phyloP scores from a whole-genome alignment of 2,329 filamentous ascomycete species.

The Clonostachys rhizophaga region DNA sequence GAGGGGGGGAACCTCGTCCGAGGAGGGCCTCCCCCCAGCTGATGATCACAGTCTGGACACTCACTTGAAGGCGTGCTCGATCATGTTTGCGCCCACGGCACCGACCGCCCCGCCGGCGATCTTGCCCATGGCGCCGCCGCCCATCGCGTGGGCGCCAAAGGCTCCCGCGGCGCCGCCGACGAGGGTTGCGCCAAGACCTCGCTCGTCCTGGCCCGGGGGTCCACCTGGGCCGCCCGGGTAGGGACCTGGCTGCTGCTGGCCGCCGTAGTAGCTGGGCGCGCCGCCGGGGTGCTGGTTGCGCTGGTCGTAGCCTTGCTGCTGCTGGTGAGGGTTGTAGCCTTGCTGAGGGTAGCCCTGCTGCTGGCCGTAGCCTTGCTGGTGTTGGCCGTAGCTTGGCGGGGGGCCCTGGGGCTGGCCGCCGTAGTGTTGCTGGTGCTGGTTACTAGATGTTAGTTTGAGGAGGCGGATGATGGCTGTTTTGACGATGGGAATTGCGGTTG shows the following conservation, averaged over 20 bases:
- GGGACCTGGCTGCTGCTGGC: slow-evolving; percentile 4
- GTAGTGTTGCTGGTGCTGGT: slow-evolving; percentile 5
- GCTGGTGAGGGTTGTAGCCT: slow-evolving; percentile 9
- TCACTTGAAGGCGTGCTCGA: slow-evolving; percentile 36
- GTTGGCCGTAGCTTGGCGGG: slow-evolving; percentile 21
- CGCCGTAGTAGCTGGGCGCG: slow-evolving; percentile 9
- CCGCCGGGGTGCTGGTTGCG: slow-evolving; percentile 15
- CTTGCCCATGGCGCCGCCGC: slow-evolving; percentile 45
- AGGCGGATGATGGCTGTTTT: slow-evolving; percentile 2
- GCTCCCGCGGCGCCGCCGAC: slow-evolving; percentile 49
- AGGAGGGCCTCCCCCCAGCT: too few species aligned
- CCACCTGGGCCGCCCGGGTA: slow-evolving; percentile 14
- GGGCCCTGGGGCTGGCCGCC: slow-evolving; percentile 6
- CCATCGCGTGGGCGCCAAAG: slow-evolving; percentile 47
- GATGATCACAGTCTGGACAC: background rate
- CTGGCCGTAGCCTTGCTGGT: slow-evolving; percentile 10
- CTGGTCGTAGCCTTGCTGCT: slow-evolving; percentile 7
- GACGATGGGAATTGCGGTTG: slow-evolving; percentile 1
- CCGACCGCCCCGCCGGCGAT: slow-evolving; percentile 45
- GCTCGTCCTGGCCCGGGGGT: slow-evolving; percentile 32
- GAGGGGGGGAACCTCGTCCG: too few species aligned
- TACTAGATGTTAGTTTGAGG: background rate
- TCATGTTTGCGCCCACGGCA: slow-evolving; percentile 48
- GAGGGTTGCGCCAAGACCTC: slow-evolving; percentile 49
- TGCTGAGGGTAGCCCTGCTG: slow-evolving; percentile 5